These are phyloP conservation scores for Colletotrichum tropicicola DNA, from an alignment of 2,329 filamentous ascomycete species.

Conservation along the genomic window DNA sequence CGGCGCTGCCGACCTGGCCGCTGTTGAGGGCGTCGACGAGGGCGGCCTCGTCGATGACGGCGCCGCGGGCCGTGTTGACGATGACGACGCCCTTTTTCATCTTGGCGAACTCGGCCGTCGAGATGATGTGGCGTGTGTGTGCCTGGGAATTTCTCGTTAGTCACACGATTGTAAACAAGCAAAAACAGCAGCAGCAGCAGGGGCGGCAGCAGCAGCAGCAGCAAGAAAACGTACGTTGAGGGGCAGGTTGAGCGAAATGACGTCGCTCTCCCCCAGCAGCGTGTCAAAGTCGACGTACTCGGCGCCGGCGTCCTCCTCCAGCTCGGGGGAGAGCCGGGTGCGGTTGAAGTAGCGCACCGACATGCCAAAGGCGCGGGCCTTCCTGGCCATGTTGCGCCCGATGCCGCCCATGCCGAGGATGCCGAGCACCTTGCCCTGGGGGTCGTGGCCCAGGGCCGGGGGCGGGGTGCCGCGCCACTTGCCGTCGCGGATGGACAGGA, in stretches of 20 bases:
- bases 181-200: background rate
- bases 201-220: background rate
- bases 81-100: constrained; percentile 84
- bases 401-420: constrained; percentile 91
- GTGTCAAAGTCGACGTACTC: constrained; percentile 79
- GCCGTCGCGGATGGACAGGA: constrained; percentile 71
- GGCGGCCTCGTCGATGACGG: constrained; percentile 83
- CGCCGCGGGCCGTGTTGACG: constrained; percentile 84
- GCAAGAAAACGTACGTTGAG: constrained; percentile 71
- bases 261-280: constrained; percentile 74
- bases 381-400: constrained; percentile 78
- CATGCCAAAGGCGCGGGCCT: constrained; percentile 82
- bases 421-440: constrained; percentile 79
- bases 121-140: constrained; percentile 80
- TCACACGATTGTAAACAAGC: background rate
- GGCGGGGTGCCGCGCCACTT: constrained; percentile 71
- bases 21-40: constrained; percentile 77
- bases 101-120: constrained; percentile 72
- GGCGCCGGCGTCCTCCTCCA: constrained; percentile 62
- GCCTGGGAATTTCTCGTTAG: constrained; percentile 42
- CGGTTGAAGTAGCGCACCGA: constrained; percentile 80
- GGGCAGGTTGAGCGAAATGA: constrained; percentile 82
- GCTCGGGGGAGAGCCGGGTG: constrained; percentile 62
- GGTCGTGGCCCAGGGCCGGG: constrained; percentile 76
- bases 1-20: constrained; percentile 75